Evolutionary conservation across 2,329 filamentous ascomycete genomes (phyloP).

Genomic region (Sporothrix phasma): DNA sequence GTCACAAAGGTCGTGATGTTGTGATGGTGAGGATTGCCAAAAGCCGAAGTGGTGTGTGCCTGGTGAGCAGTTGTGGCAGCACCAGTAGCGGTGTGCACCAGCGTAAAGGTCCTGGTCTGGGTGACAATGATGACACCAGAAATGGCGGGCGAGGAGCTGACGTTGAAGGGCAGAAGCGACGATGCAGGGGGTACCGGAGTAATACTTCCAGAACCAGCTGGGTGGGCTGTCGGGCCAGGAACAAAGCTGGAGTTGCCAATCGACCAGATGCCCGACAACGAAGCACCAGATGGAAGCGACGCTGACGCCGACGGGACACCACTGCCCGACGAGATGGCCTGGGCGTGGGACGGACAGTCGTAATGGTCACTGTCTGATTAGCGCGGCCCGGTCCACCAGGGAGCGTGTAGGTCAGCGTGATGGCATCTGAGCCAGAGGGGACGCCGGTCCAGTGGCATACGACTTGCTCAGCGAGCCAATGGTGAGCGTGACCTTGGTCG

Average conservation of each 20-base stretch:
- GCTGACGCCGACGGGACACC: not conserved
- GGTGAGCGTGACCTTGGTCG: conserved; percentile 9
- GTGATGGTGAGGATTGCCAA: not conserved
- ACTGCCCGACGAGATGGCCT: not conserved
- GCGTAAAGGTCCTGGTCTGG: conserved; percentile 4
- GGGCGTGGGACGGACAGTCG: not conserved
- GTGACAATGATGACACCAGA: conserved; percentile 1
- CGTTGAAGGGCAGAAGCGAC: not conserved
- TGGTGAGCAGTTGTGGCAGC: not conserved
- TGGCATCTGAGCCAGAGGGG: conserved; percentile 8
- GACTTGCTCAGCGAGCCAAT: not conserved
- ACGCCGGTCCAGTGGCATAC: not conserved
- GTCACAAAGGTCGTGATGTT: not conserved
- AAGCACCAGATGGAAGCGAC: not conserved
- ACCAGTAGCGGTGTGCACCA: not conserved
- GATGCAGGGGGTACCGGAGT: not conserved
- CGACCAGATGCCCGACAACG: not conserved
- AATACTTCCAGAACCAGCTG: not conserved
- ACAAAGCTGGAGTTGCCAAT: not conserved
- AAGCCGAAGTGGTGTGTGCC: not conserved
- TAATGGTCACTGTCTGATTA: conserved; percentile 13
- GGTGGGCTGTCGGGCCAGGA: not conserved
- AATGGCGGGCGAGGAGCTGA: not conserved
- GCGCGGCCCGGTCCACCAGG: conserved; percentile 7
- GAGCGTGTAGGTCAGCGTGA: conserved; percentile 22